Base-by-base conservation (phyloP, 306 rosid species). In the Vigna nakashimae region DNA sequence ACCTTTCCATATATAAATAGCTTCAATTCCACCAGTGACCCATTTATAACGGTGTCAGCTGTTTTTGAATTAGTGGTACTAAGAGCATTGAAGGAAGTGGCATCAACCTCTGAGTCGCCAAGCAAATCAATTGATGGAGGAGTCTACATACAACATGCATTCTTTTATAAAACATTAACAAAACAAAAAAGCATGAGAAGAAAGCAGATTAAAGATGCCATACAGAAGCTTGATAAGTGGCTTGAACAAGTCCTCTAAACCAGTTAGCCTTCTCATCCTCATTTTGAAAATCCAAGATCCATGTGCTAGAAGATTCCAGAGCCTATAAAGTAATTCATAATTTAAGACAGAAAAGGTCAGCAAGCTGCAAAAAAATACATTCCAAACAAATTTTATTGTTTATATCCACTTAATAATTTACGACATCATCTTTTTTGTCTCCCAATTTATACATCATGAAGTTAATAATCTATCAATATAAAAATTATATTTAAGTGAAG, bases 171-270 rank as follows among this genome's bases (percentile, higher is more conserved):
- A 4, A 74, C 48, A 36, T 71, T 71, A 43, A 2, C 17, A 49
- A 63, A 79, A 36, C 36, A 32, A 71, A 36, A 59, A 52, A 43
- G 24, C 49, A 49, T 43, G 40, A 34, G 6, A 58, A 67, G 72
- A 9, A 13, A 17, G 49, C 40, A 51, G 51, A 72, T 60, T 64
- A 51, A 66, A 51, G 13, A 53, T 63, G 69, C n/a, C 85, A 53
- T 89, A 95, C 99, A 77, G 99, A 95, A 81, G 99, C 98, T 87
- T 86, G 92, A 85, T 95, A 95, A 57, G 97, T 95, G 69, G 99
- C 99, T 82, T 89, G 90, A 76, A 95, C 43, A 66, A 95, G 94
- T 76, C 91, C 85, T 79, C 88, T 95, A 78, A 87, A 79, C 98
- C 99, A 95, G 22, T 52, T 32, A 68, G 87, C 78, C 87, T 91